phyloP scores from a whole-genome alignment of 1,284 basidiomycete genomes.

The Ganoderma lingzhi region DNA sequence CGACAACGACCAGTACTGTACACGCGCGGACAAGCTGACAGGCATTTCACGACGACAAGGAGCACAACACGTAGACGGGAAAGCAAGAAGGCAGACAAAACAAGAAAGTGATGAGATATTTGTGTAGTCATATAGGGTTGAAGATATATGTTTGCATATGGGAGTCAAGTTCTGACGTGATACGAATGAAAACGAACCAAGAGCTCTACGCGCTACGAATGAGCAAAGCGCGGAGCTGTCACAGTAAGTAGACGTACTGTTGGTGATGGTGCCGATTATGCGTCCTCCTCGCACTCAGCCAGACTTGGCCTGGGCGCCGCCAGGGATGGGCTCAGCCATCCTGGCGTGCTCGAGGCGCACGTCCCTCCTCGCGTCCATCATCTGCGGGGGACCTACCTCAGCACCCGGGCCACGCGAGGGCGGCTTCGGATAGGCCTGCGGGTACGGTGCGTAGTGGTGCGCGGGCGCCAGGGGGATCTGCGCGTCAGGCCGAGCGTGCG shows the following conservation, averaged over 20 bases:
- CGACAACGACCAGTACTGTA: slow-evolving; percentile 20
- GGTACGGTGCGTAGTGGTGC: slow-evolving; percentile 46
- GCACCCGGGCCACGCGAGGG: slow-evolving; percentile 28
- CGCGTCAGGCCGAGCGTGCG: slow-evolving; percentile 49
- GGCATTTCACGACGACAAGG: slow-evolving; percentile 17
- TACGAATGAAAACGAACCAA: slow-evolving; percentile 10
- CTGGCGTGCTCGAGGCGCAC: slow-evolving; percentile 33
- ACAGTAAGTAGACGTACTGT: slow-evolving; percentile 18
- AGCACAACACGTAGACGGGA: slow-evolving; percentile 18
- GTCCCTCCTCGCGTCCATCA: slow-evolving; percentile 34
- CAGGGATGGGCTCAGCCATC: slow-evolving; percentile 33
- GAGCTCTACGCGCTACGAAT: slow-evolving; percentile 10
- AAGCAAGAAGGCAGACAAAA: slow-evolving; percentile 15
- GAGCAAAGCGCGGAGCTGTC: slow-evolving; percentile 21
- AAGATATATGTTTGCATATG: slow-evolving; percentile 3
- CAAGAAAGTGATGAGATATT: not conserved
- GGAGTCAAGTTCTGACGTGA: not conserved
- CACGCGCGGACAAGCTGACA: slow-evolving; percentile 1
- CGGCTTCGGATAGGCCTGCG: slow-evolving; percentile 35
- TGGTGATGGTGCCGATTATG: slow-evolving; percentile 8
- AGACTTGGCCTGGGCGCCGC: slow-evolving; percentile 32
- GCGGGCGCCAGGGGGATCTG: slow-evolving; percentile 44
- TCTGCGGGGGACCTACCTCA: slow-evolving; percentile 28
- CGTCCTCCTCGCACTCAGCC: slow-evolving; percentile 16
- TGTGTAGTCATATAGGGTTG: slow-evolving; percentile 5